Percentiles rank a stretch among this genome's conserved stretches.
Evolutionary conservation across 805 yeast species (phyloP).

Genomic region (Saccharomycopsis capsularis): DNA sequence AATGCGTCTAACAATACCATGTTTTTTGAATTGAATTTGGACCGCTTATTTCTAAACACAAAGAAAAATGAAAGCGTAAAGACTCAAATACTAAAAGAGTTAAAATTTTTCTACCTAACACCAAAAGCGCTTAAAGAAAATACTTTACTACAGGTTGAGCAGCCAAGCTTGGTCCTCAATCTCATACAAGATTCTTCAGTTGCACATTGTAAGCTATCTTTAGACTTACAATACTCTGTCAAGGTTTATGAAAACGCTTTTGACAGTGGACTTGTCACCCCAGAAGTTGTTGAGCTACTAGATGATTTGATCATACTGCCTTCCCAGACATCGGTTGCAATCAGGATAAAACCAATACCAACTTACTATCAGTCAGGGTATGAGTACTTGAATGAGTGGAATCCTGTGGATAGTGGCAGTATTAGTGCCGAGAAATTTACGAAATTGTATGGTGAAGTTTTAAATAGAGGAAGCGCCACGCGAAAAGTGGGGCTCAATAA

Average conservation of each 20-base stretch:
- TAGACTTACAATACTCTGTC: background rate
- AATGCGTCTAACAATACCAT: too few relatives aligned
- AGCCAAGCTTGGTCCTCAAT: too few relatives aligned
- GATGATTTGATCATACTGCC: background rate
- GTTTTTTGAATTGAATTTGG: too few relatives aligned
- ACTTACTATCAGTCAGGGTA: slow-evolving; percentile 20
- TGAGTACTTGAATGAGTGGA: slow-evolving; percentile 17
- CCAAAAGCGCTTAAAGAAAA: background rate
- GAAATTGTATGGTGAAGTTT: background rate
- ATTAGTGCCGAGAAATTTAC: background rate
- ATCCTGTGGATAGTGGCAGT: slow-evolving; percentile 4
- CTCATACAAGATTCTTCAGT: too few relatives aligned
- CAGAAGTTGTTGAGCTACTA: background rate
- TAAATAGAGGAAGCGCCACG: background rate
- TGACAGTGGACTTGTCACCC: background rate
- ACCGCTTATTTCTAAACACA: too few relatives aligned
- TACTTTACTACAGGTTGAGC: too few relatives aligned
- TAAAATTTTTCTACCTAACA: background rate
- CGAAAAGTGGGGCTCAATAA: background rate
- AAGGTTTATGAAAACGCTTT: background rate
- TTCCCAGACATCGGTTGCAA: background rate
- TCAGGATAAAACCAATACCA: slow-evolving; percentile 7
- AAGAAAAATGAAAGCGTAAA: too few relatives aligned
- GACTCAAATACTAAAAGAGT: background rate
- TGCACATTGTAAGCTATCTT: too few relatives aligned